Evolutionary conservation across 371 early-diverging fungal genomes (phyloP), one percentile per base, ranked within the genome.

Genomic region (Zychaea mexicana): DNA sequence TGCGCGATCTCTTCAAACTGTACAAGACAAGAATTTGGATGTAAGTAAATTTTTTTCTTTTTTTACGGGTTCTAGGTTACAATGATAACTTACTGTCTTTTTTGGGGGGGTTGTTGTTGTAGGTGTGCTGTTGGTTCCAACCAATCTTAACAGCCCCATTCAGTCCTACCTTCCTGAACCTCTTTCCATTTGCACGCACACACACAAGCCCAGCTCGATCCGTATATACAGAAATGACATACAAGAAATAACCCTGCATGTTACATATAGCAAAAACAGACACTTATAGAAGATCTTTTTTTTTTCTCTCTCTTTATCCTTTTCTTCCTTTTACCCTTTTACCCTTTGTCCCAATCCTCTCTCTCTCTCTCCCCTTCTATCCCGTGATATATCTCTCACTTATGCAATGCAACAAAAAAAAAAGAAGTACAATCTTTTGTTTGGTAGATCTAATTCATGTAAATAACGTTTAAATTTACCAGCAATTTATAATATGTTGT

Each of bases 11-110:
- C 52, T 99, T 99, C 84, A 98, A 98, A 78, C 90, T 95, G 39
- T 99, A 98, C 84, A 99, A 99, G 83, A 98, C 98, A 7, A 91
- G 99, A 54, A 99, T 99, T 67, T 99, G 99, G 99, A 96, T 98
- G 97, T 86, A 83, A 67, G 88, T 42, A 17, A 17, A 7, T 42
- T 42, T 12, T 12, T 42, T 17, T 42, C 3, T 12, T 6, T 33
- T 33, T 33, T 42, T 42, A 42, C 0, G 4, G 3, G 4, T 42
- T 42, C 4, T 15, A 42, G n/a, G 17, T 42, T 42, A 7, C 7
- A 42, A 7, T 39, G 7, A 42, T 42, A n/a, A n/a, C n/a, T n/a
- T n/a, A n/a, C n/a, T n/a, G n/a, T n/a, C n/a, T n/a, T n/a, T n/a
- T n/a, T n/a, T n/a, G n/a, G n/a, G n/a, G n/a, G n/a, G n/a, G n/a